phyloP scores from a whole-genome alignment of 225 moss, liverwort and hornwort genomes.

The Marchantia paleacea region DNA sequence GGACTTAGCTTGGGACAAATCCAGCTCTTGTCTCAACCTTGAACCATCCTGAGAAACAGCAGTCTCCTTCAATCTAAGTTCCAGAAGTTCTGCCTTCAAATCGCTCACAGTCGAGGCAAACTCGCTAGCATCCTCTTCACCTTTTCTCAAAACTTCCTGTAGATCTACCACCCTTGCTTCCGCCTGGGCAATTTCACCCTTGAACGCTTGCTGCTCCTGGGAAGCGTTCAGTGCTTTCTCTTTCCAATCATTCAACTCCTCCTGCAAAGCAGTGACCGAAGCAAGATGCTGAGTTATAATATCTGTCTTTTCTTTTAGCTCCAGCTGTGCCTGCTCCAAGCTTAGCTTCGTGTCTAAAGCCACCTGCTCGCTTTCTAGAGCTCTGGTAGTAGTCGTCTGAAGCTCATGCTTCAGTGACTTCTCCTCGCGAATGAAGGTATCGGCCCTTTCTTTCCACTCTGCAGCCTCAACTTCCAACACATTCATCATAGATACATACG shows the following conservation, averaged over 20 bases:
- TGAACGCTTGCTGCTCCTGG: slow-evolving; percentile 29
- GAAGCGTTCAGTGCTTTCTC: slow-evolving; percentile 27
- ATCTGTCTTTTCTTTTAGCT: slow-evolving; percentile 46
- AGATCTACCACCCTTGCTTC: slow-evolving; percentile 13
- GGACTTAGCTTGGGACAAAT: slow-evolving; percentile 21
- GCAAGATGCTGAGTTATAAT: slow-evolving; percentile 44
- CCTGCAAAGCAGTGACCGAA: slow-evolving; percentile 41
- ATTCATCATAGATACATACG: slow-evolving; percentile 17
- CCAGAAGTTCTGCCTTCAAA: slow-evolving; percentile 33
- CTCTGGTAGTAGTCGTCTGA: slow-evolving; percentile 2
- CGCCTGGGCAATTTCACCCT: slow-evolving; percentile 20
- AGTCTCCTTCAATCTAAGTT: slow-evolving; percentile 27
- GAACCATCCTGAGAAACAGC: slow-evolving; percentile 29
- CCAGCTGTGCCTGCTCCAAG: slow-evolving; percentile 39
- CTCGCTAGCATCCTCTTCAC: slow-evolving; percentile 7
- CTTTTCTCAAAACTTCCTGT: slow-evolving; percentile 15
- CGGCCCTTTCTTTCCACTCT: slow-evolving; percentile 28
- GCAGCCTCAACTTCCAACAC: slow-evolving; percentile 23
- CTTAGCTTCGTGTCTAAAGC: slow-evolving; percentile 38
- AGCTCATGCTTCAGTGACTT: slow-evolving; percentile 24
- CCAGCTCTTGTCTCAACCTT: slow-evolving; percentile 30
- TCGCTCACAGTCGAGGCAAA: slow-evolving; percentile 8
- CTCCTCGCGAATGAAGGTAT: neutral
- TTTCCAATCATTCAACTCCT: slow-evolving; percentile 47
- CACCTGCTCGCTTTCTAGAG: slow-evolving; percentile 35